Base-by-base conservation (phyloP, 306 rosid genomes). In the Neltuma alba region DNA sequence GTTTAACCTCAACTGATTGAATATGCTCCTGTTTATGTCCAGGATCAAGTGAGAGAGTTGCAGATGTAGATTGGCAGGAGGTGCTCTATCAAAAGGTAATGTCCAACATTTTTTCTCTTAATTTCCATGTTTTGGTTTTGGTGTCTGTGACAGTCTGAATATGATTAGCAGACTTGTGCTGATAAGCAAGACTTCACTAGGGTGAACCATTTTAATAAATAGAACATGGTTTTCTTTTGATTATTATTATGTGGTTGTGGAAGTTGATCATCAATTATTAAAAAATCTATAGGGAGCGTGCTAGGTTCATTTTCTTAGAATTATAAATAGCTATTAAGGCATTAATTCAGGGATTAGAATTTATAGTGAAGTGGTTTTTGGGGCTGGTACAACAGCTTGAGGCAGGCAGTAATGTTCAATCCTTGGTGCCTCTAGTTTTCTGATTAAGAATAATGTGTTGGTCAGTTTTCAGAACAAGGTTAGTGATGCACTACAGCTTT, bases 51-150 rank as follows among this genome's bases (percentile, higher is more conserved):
- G 76, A 21, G 78, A 78, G 52, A 23, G 63, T 21, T 21, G 64
- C 65, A 79, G 60, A 71, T 65, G 41, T 1, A 28, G 81, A 83
- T 10, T 76, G 80, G 86, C 81, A 80, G 54, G 81, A 76, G 75
- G 67, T 30, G 15, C 3, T 61, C 34, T 80, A 72, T 68, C 33
- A 80, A 52, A 50, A 30, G 85, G 86, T 86, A 83, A 76, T 41
- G 10, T 72, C 44, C 14, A 58, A 61, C 13, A 38, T 20, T 70
- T 31, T 70, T 37, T 63, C 28, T 45, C 44, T 42, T 54, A 9
- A 10, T 34, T 31, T 52, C 20, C 31, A 1, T 6, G 16, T 8
- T 25, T 9, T 11, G 36, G 27, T 7, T 38, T 54, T 54, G 20
- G 48, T 21, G 18, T 55, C 76, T n/a, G n/a, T n/a, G n/a, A n/a